Base-by-base conservation (phyloP, 257 asterid genomes). In the Primulina eburnea region DNA sequence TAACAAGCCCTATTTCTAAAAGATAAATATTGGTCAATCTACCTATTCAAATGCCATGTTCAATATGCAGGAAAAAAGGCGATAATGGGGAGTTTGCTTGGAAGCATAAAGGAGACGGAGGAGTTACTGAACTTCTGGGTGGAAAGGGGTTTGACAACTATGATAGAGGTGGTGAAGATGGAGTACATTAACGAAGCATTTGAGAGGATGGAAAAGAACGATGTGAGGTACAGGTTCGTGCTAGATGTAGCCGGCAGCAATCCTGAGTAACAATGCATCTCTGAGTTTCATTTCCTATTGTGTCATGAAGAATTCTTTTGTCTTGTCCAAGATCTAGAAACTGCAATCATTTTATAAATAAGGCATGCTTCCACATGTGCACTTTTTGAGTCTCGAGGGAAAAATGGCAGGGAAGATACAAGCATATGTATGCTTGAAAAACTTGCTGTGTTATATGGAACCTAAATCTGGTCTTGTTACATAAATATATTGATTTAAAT, bases 141-240 rank as follows among this genome's bases (percentile, higher is more conserved):
- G 58, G 86, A 79, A 28, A 84, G 77, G 66, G 75, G 68, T 2
- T 43, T 43, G 1, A 43, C n/a, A 43, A 43, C n/a, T 43, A 43
- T 43, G 53, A 43, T 43, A 18, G 86, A 43, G n/a, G n/a, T 43
- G n/a, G 53, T 43, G 53, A 43, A 43, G n/a, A 43, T 43, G 53
- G 56, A 47, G 17, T 74, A 64, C 63, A 76, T 81, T 24, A 76
- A 81, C 64, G 57, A 71, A 60, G 88, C 84, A 6, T 81, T 81
- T 43, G 67, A 68, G 64, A 81, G 88, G 58, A 74, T 84, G 82
- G 84, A 79, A 53, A 76, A 53, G 61, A 81, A 79, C 68, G 86
- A 81, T 35, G 86, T 84, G 35, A 76, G 84, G 65, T 84, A 81
- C 67, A 72, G 83, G 71, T 81, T 84, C 67, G 86, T 84, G 10